Base-by-base conservation (phyloP, 2,329 filamentous ascomycete species). In the Pyricularia sp. region DNA sequence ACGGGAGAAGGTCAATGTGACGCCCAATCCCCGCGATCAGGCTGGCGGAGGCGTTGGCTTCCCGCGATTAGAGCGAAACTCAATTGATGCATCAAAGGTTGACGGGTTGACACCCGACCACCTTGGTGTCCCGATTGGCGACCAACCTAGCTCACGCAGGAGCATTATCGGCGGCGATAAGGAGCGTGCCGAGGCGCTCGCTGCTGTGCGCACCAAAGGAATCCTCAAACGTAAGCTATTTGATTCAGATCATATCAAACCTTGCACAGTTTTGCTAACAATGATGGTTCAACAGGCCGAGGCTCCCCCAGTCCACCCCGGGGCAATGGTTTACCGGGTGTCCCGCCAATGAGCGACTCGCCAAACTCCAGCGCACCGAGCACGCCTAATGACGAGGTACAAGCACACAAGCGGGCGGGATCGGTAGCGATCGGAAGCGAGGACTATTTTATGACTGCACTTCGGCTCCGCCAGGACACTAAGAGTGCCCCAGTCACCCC, bases 101-200 rank as follows among this genome's bases (percentile, higher is more conserved):
- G 81, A 81, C 3, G 80, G 81, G 61, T 73, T 80, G 65, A 75
- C 74, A 10, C 76, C 83, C 17, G 87, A 90, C 33, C 83, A 86
- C 20, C 73, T 83, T 6, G 83, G 83, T 31, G 87, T 85, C 72
- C 84, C 86, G 3, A 83, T 84, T 10, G 88, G 86, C 0, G 87
- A 90, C 31, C 86, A 83, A 68, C 87, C 90, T 26, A 82, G 82
- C 26, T 82, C 89, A 17, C 88, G 94, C 72, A 94, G 92, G 83
- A 98, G 93, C 80, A 96, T 97, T 74, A 85, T 97, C 65, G 94
- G 94, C 58, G 92, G 93, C 31, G 95, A 98, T 72, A 90, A 85
- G 75, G 95, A 98, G 76, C 89, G 94, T 71, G 93, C 94, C 0
- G 94, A 98, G 77, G 91, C 97, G 20, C 85, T 98, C 63, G 93